Evolutionary conservation across 148 eudicot species (phyloP).

Genomic region (Agrostemma githago): DNA sequence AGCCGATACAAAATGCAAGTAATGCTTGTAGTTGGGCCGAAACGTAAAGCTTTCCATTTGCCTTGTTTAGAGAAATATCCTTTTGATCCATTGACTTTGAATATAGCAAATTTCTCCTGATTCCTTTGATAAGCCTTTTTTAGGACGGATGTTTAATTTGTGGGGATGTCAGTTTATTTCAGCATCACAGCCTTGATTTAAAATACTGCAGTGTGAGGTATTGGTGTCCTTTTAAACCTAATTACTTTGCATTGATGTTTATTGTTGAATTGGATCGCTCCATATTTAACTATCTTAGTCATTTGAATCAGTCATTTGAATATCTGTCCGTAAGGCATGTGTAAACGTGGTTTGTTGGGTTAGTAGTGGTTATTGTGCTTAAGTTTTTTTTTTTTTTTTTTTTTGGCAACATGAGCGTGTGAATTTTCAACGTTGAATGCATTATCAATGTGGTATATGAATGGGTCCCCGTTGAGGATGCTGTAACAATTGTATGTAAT

Average conservation of each 20-base stretch:
- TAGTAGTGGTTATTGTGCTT: background rate
- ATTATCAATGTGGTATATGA: no score
- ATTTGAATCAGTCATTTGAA: background rate
- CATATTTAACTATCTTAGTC: background rate
- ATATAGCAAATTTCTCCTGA: background rate
- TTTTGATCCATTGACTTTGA: background rate
- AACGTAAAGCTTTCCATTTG: background rate
- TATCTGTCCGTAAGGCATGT: background rate
- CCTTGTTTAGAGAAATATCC: background rate
- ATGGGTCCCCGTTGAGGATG: no score
- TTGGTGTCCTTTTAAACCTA: no score
- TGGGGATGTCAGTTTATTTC: background rate
- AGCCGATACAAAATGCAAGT: background rate
- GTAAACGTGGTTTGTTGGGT: background rate
- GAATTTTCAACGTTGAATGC: background rate
- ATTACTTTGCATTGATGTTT: background rate
- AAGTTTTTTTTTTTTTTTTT: no score
- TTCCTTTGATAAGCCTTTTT: background rate
- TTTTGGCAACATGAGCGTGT: background rate
- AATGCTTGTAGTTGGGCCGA: background rate
- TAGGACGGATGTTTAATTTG: background rate
- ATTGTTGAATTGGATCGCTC: background rate
- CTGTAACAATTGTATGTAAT: no score
- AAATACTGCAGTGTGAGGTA: background rate
- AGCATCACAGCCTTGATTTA: background rate